These are phyloP conservation scores for Leishmania amazonensis DNA, from an alignment of 208 protist genomes.

Conservation along the genomic window DNA sequence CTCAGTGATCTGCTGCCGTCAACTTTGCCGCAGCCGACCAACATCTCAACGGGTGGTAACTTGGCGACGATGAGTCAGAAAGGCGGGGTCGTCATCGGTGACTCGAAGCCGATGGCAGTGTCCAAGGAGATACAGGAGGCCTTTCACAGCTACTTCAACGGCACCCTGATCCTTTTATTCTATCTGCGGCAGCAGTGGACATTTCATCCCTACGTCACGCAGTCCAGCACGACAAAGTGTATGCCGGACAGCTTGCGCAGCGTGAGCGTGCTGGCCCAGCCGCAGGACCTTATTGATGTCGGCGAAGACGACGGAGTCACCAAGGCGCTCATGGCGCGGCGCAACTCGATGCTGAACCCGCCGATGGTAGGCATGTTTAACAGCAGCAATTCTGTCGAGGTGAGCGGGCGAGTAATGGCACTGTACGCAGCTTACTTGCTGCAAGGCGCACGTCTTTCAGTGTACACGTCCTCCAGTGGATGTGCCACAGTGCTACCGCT, in stretches of 20 bases:
- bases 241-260: slow-evolving; percentile 32
- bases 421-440: slow-evolving; percentile 74
- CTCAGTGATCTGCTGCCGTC: slow-evolving; percentile 17
- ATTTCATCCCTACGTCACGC: slow-evolving; percentile 33
- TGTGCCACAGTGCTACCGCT: slow-evolving; percentile 74
- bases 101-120: slow-evolving; percentile 19
- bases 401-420: slow-evolving; percentile 64
- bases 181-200: slow-evolving; percentile 35
- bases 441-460: slow-evolving; percentile 72
- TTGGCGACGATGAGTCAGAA: slow-evolving; percentile 8
- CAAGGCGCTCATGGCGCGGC: slow-evolving; percentile 45
- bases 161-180: slow-evolving; percentile 25
- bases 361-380: slow-evolving; percentile 47
- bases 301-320: slow-evolving; percentile 77
- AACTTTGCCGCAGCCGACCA: slow-evolving; percentile 14
- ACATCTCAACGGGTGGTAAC: background rate
- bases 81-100: slow-evolving; percentile 4
- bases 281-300: slow-evolving; percentile 45
- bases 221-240: slow-evolving; percentile 28
- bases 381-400: slow-evolving; percentile 31
- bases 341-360: slow-evolving; percentile 20
- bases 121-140: slow-evolving; percentile 28
- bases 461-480: slow-evolving; percentile 46
- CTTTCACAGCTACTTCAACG: slow-evolving; percentile 32
- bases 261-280: slow-evolving; percentile 54